Evolutionary conservation across 1,284 basidiomycete genomes (phyloP).

Genomic region (Tilletia caries): DNA sequence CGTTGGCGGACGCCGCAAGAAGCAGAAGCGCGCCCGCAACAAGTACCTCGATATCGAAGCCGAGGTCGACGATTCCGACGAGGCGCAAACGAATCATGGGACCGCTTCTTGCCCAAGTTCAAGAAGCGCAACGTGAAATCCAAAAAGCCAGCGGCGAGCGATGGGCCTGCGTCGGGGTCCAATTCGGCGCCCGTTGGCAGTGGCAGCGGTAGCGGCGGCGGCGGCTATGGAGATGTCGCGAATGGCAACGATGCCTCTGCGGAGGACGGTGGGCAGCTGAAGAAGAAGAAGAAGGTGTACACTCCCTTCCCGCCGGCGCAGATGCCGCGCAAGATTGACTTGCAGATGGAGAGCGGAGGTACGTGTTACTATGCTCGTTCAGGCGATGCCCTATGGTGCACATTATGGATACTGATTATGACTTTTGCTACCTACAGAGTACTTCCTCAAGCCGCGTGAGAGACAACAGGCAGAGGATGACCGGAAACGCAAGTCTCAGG

Average conservation of each 20-base stretch:
- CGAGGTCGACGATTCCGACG: no score
- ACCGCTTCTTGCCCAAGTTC: slow-evolving; percentile 95
- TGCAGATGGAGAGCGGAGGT: slow-evolving; percentile 82
- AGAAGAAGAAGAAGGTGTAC: slow-evolving; percentile 81
- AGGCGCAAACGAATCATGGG: slow-evolving; percentile 93
- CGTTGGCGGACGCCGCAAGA: no score
- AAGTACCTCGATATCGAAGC: no score
- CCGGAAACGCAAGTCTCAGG: slow-evolving; percentile 64
- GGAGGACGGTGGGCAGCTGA: no score
- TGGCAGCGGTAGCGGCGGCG: no score
- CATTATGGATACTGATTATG: not conserved
- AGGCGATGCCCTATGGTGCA: no score
- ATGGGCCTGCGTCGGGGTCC: slow-evolving; percentile 22
- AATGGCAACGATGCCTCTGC: not conserved
- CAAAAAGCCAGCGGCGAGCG: slow-evolving; percentile 60
- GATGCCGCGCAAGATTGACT: slow-evolving; percentile 86
- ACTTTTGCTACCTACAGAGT: slow-evolving; percentile 61
- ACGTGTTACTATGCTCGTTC: not conserved
- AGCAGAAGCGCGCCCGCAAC: no score
- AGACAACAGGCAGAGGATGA: slow-evolving; percentile 55
- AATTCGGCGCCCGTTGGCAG: slow-evolving; percentile 13
- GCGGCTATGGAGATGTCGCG: no score
- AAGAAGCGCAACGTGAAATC: slow-evolving; percentile 80
- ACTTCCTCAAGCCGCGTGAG: slow-evolving; percentile 86
- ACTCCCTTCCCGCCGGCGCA: slow-evolving; percentile 98